A percentile compares a stretch with the other conserved stretches of the same genome.
Evolutionary conservation across 208 protist genomes (phyloP).

Genomic region (Wallacemonas sp.): DNA sequence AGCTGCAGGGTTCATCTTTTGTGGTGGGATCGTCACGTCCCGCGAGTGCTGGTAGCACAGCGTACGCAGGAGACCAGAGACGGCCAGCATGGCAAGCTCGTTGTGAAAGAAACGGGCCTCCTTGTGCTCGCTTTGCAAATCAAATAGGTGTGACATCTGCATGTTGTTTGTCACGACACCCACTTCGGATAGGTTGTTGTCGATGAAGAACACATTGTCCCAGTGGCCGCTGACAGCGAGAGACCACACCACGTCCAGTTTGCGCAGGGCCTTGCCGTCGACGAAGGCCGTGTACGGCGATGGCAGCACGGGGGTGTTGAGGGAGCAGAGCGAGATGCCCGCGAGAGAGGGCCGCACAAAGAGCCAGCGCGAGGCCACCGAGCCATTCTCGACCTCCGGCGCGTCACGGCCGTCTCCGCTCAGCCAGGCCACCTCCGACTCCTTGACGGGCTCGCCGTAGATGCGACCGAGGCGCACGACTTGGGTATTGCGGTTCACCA

Average conservation of each 20-base stretch:
- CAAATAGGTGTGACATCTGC: slow-evolving; percentile 50
- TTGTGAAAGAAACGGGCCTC: slow-evolving; percentile 60
- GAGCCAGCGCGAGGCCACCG: slow-evolving; percentile 57
- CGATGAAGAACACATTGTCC: slow-evolving; percentile 86
- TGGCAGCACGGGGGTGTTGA: slow-evolving; percentile 64
- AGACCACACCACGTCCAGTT: slow-evolving; percentile 87
- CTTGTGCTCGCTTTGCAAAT: slow-evolving; percentile 37
- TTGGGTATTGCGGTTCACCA: slow-evolving; percentile 33
- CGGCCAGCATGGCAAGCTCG: slow-evolving; percentile 60
- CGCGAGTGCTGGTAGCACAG: slow-evolving; percentile 36
- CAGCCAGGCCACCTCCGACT: slow-evolving; percentile 42
- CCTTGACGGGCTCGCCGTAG: slow-evolving; percentile 32
- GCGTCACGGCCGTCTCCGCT: slow-evolving; percentile 23
- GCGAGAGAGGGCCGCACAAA: slow-evolving; percentile 69
- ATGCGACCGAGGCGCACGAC: slow-evolving; percentile 61
- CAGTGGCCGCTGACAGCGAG: slow-evolving; percentile 69
- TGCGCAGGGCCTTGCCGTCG: slow-evolving; percentile 69
- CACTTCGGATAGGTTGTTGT: slow-evolving; percentile 86
- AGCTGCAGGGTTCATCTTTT: slow-evolving; percentile 1
- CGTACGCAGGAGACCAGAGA: slow-evolving; percentile 47
- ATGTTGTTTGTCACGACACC: slow-evolving; percentile 67
- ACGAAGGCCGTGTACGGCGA: slow-evolving; percentile 70
- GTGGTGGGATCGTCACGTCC: slow-evolving; percentile 36
- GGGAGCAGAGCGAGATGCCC: slow-evolving; percentile 73
- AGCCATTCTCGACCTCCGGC: slow-evolving; percentile 24